Evolutionary conservation across 2,329 filamentous ascomycete species (phyloP).

Genomic region (Lojkania enalia): DNA sequence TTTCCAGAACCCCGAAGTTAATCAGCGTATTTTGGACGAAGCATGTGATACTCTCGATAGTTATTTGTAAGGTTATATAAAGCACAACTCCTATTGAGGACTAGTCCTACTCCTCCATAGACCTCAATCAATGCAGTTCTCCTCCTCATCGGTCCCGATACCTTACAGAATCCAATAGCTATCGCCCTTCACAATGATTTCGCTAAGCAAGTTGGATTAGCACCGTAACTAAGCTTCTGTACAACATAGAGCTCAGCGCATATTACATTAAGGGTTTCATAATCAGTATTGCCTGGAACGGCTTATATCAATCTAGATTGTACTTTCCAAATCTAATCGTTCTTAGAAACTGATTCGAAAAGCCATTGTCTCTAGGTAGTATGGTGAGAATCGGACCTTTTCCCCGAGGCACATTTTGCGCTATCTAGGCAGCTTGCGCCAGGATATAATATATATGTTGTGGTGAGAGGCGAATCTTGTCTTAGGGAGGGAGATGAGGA

Average conservation of each 20-base stretch:
- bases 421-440: constrained; percentile 38
- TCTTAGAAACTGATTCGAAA: constrained; percentile 42
- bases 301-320: neutral
- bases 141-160: too few relatives aligned
- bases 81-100: too few relatives aligned
- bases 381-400: constrained; percentile 25
- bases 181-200: constrained; percentile 36
- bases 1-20: constrained; percentile 39
- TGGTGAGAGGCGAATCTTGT: too few relatives aligned
- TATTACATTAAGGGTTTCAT: constrained; percentile 43
- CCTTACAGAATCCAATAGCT: constrained; percentile 37
- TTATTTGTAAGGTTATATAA: too few relatives aligned
- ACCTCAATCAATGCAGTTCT: too few relatives aligned
- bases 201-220: constrained; percentile 26
- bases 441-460: constrained; percentile 43
- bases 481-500: too few relatives aligned
- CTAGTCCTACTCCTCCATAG: too few relatives aligned
- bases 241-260: constrained; percentile 40
- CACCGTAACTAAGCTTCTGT: constrained; percentile 36
- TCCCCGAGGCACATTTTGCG: constrained; percentile 36
- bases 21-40: constrained; percentile 26
- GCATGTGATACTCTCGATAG: constrained; percentile 43
- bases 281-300: constrained; percentile 40
- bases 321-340: neutral
- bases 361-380: constrained; percentile 35